Percentiles rank a stretch among this genome's conserved stretches.
phyloP scores from a whole-genome alignment of 2,329 filamentous ascomycete species.

The Fusarium sp. region DNA sequence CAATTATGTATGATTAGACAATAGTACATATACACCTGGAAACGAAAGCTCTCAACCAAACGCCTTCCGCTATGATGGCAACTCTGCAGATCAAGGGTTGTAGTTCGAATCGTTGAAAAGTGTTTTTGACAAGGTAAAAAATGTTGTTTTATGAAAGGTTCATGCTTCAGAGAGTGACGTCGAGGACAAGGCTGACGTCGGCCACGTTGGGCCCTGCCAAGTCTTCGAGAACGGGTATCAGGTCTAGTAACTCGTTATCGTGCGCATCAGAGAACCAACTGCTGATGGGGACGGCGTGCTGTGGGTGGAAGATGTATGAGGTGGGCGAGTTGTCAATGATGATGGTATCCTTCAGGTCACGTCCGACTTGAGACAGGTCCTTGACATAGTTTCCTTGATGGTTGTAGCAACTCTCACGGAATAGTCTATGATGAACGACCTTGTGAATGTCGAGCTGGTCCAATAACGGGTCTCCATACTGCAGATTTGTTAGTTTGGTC shows the following conservation, averaged over 20 bases:
- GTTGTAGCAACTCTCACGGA: slow-evolving; percentile 98
- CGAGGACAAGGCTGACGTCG: slow-evolving; percentile 96
- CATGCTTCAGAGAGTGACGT: slow-evolving; percentile 76
- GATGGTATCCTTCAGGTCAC: slow-evolving; percentile 95
- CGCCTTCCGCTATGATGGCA: slow-evolving; percentile 63
- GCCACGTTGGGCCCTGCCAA: slow-evolving; percentile 86
- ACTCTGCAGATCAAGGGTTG: slow-evolving; percentile 48
- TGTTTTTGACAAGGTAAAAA: slow-evolving; percentile 44
- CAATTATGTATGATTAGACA: slow-evolving; percentile 61
- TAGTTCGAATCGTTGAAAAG: slow-evolving; percentile 43
- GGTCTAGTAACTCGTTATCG: slow-evolving; percentile 96
- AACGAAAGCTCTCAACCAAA: slow-evolving; percentile 59
- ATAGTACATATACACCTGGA: slow-evolving; percentile 60
- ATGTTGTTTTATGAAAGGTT: slow-evolving; percentile 38
- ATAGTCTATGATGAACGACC: slow-evolving; percentile 93
- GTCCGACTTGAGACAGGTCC: slow-evolving; percentile 95
- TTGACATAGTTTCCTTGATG: slow-evolving; percentile 99
- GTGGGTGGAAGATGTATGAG: slow-evolving; percentile 98
- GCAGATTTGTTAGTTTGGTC: slow-evolving; percentile 35
- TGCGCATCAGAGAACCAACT: slow-evolving; percentile 99
- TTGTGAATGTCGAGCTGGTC: slow-evolving; percentile 98
- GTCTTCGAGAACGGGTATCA: slow-evolving; percentile 98
- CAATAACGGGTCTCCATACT: slow-evolving; percentile 95
- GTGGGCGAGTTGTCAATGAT: slow-evolving; percentile 99
- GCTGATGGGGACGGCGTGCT: slow-evolving; percentile 98